phyloP scores from a whole-genome alignment of 768 basidiomycete genomes.

The Boletus reticulatus region DNA sequence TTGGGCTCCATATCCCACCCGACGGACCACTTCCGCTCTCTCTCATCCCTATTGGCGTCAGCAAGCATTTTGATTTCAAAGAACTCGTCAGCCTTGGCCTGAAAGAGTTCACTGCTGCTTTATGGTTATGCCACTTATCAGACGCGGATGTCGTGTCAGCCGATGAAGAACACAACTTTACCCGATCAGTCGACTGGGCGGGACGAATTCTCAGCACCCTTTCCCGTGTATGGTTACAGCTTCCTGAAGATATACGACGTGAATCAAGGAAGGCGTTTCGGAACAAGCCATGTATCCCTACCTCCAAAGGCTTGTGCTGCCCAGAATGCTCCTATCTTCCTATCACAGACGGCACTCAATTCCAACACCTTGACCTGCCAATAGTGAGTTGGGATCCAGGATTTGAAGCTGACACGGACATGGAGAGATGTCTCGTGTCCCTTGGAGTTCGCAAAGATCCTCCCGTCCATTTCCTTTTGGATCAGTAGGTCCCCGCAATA shows the following conservation, averaged over 20 bases:
- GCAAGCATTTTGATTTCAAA: slow-evolving; percentile 51
- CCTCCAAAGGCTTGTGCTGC: slow-evolving; percentile 55
- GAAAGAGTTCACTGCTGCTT: slow-evolving; percentile 64
- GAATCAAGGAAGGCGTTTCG: slow-evolving; percentile 36
- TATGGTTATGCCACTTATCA: slow-evolving; percentile 70
- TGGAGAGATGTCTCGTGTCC: neutral
- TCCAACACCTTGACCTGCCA: neutral
- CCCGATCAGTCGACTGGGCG: slow-evolving; percentile 64
- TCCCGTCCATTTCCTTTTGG: neutral
- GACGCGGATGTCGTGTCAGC: slow-evolving; percentile 38
- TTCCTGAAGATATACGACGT: slow-evolving; percentile 38
- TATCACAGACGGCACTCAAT: slow-evolving; percentile 55
- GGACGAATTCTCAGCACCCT: slow-evolving; percentile 68
- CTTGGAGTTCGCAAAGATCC: neutral
- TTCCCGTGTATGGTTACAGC: slow-evolving; percentile 64
- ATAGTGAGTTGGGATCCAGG: neutral
- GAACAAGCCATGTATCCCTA: slow-evolving; percentile 41
- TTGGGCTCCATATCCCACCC: slow-evolving; percentile 53
- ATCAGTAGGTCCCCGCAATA: neutral
- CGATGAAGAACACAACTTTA: slow-evolving; percentile 55
- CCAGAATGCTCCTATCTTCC: slow-evolving; percentile 77
- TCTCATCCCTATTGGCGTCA: slow-evolving; percentile 43
- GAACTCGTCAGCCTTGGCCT: slow-evolving; percentile 65
- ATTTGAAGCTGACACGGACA: slow-evolving; percentile 37
- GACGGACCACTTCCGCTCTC: slow-evolving; percentile 78